Conservation (phyloP, 768 basidiomycete species). For the Kwoniella pini region DNA sequence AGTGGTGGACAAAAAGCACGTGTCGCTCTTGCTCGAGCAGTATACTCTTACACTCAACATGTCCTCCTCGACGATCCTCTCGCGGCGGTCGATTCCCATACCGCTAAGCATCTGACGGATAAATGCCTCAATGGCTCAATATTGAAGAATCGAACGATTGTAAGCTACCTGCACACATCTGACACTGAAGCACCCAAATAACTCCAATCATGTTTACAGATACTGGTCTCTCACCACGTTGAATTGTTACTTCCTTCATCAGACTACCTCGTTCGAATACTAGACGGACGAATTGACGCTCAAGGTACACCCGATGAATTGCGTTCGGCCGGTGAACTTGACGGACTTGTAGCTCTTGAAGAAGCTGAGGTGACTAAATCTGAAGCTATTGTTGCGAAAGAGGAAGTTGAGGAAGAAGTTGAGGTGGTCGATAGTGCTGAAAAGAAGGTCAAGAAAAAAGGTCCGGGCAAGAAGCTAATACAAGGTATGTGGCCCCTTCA, state of each 20-base stretch:
- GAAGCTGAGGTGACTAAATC: constrained; percentile 45
- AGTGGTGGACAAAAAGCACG: constrained; percentile 54
- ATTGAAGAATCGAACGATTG: constrained; percentile 41
- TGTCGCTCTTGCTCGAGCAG: constrained; percentile 51
- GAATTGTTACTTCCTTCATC: constrained; percentile 76
- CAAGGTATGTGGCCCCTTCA: too few relatives aligned
- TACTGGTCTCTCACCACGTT: constrained; percentile 76
- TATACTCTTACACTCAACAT: constrained; percentile 52
- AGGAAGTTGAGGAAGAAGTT: constrained; percentile 41
- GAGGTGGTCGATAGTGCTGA: constrained; percentile 46
- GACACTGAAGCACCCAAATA: too few relatives aligned
- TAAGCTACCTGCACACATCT: too few relatives aligned
- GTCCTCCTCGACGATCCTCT: constrained; percentile 51
- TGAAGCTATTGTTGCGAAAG: constrained; percentile 43
- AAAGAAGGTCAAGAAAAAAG: constrained; percentile 40
- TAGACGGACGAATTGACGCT: constrained; percentile 76
- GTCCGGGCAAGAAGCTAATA: constrained; percentile 42
- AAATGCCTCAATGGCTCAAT: constrained; percentile 51
- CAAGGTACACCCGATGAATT: constrained; percentile 71
- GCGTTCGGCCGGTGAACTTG: constrained; percentile 64
- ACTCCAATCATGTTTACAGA: constrained; percentile 25
- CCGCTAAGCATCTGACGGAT: constrained; percentile 52
- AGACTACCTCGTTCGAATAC: constrained; percentile 72
- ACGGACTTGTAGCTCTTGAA: constrained; percentile 63
- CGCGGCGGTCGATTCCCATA: constrained; percentile 52